Percentiles rank a stretch among this genome's conserved stretches.
Evolutionary conservation across 1,139 yeast genomes (phyloP).

Genomic region (Suhomyces bokatorum): DNA sequence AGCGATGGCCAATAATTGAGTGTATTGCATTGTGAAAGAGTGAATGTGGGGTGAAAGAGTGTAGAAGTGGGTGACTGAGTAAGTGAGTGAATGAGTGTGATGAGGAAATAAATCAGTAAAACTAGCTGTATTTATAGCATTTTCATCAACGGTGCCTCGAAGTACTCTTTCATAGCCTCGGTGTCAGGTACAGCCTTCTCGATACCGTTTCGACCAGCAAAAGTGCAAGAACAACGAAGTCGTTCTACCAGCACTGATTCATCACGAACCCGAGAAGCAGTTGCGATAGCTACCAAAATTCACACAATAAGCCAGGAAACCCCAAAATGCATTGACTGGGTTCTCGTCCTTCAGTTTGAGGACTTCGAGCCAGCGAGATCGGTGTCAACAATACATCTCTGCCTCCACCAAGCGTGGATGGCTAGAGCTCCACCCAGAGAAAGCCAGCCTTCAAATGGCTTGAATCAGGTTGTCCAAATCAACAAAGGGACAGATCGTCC

Average conservation of each 20-base stretch:
- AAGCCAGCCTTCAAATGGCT: background rate
- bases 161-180: too few relatives aligned
- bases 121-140: background rate
- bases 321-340: background rate
- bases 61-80: background rate
- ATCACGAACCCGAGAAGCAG: background rate
- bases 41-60: background rate
- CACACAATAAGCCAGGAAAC: background rate
- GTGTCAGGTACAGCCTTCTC: too few relatives aligned
- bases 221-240: background rate
- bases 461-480: background rate
- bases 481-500: background rate
- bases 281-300: background rate
- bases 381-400: background rate
- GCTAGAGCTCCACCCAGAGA: background rate
- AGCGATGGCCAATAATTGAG: constrained; percentile 9
- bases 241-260: background rate
- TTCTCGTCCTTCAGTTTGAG: background rate
- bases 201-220: too few relatives aligned
- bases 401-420: background rate
- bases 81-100: constrained; percentile 1
- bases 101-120: constrained; percentile 5
- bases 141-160: background rate
- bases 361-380: background rate
- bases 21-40: constrained; percentile 13